phyloP scores from a whole-genome alignment of 2,329 filamentous ascomycete genomes.

The Talaromyces sp. region DNA sequence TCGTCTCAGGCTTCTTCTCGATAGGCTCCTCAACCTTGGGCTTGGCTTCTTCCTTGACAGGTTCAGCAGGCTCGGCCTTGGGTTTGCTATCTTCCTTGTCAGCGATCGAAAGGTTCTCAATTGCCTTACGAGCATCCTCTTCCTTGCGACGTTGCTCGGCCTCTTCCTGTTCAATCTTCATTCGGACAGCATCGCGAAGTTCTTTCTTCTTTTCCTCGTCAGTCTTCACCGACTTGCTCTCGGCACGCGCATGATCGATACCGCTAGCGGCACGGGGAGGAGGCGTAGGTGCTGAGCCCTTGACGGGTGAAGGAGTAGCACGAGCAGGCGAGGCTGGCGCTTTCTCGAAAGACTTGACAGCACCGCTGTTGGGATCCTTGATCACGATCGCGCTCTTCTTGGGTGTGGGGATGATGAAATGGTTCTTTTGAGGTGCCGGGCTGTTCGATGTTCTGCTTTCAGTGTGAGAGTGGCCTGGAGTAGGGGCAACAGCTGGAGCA shows the following conservation, averaged over 20 bases:
- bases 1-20: constrained; percentile 26
- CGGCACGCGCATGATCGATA: constrained; percentile 58
- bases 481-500: constrained; percentile 49
- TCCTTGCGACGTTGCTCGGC: constrained; percentile 48
- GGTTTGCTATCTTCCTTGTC: constrained; percentile 32
- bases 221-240: constrained; percentile 69
- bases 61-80: constrained; percentile 11
- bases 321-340: constrained; percentile 60
- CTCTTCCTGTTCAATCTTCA: constrained; percentile 58
- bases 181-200: constrained; percentile 56
- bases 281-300: constrained; percentile 67
- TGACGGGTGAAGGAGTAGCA: constrained; percentile 57
- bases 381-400: constrained; percentile 78
- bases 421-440: constrained; percentile 59
- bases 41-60: constrained; percentile 22
- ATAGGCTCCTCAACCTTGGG: constrained; percentile 21
- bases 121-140: constrained; percentile 43
- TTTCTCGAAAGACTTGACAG: constrained; percentile 67
- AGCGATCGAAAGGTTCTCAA: constrained; percentile 31
- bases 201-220: constrained; percentile 78
- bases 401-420: constrained; percentile 59
- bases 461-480: constrained; percentile 47
- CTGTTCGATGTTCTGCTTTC: constrained; percentile 54
- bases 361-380: constrained; percentile 77
- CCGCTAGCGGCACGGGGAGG: constrained; percentile 67